phyloP scores from a whole-genome alignment of 148 eudicot species.

The Vaccinium macrocarpon region DNA sequence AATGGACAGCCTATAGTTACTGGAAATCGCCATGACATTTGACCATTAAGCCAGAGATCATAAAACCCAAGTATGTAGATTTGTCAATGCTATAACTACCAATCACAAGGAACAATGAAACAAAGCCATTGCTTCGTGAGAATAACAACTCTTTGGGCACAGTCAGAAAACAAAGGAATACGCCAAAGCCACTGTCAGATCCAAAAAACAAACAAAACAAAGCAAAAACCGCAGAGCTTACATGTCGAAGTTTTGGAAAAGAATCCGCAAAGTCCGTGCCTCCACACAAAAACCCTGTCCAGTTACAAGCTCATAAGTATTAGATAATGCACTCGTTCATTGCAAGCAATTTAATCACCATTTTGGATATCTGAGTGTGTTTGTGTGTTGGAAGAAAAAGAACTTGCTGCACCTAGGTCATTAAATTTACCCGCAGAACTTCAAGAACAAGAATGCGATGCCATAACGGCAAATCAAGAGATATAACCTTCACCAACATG shows the following conservation, averaged over 20 bases:
- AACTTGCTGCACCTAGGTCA: not conserved
- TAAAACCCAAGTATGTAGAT: not conserved
- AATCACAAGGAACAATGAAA: not conserved
- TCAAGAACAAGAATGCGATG: conserved; percentile 98
- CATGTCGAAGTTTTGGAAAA: conserved; percentile 97
- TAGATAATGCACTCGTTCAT: conserved; percentile 12
- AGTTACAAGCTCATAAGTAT: conserved; percentile 19
- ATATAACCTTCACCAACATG: conserved; percentile 81
- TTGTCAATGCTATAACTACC: not conserved
- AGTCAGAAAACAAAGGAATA: not conserved
- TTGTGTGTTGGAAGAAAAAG: not conserved
- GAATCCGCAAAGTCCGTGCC: conserved; percentile 86
- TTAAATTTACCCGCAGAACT: conserved; percentile 78
- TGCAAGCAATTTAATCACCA: conserved; percentile 1
- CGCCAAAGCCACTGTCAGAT: no score
- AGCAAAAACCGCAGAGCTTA: conserved; percentile 35
- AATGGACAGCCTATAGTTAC: not conserved
- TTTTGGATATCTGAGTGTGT: not conserved
- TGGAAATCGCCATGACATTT: not conserved
- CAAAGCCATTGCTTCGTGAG: not conserved
- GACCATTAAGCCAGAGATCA: not conserved
- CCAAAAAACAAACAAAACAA: no score
- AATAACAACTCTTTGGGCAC: not conserved
- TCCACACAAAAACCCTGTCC: conserved; percentile 99
- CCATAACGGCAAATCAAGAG: conserved; percentile 96